phyloP scores from a whole-genome alignment of 805 yeast genomes.

The Saccharomycopsis lassenensis region DNA sequence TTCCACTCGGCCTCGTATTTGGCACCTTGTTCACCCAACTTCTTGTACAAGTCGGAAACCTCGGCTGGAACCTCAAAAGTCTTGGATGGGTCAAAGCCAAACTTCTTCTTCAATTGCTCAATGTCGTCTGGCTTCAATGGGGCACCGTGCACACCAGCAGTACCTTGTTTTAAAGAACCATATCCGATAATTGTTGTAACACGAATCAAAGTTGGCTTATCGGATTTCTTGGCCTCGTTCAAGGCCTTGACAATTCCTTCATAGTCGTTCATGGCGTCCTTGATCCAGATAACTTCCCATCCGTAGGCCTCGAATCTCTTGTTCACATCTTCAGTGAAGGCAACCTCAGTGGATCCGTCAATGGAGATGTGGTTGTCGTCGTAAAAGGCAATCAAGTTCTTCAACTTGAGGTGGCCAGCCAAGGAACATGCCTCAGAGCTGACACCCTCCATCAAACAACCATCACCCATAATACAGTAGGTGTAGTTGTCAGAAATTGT shows the following conservation, averaged over 20 bases:
- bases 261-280: conserved; percentile 72
- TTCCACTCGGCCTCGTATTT: conserved; percentile 71
- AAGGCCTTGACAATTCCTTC: conserved; percentile 63
- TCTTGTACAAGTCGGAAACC: conserved; percentile 59
- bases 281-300: conserved; percentile 76
- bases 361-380: conserved; percentile 96
- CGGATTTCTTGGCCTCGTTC: conserved; percentile 66
- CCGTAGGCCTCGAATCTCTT: conserved; percentile 86
- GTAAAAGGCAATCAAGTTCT: conserved; percentile 88
- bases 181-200: conserved; percentile 87
- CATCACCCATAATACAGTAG: conserved; percentile 85
- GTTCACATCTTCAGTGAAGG: conserved; percentile 88
- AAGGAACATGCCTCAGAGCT: conserved; percentile 87
- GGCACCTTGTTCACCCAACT: conserved; percentile 48
- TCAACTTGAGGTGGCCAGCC: conserved; percentile 93
- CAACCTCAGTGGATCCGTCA: conserved; percentile 82
- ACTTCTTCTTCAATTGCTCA: conserved; percentile 68
- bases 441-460: conserved; percentile 97
- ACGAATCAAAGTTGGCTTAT: conserved; percentile 87
- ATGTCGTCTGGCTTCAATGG: conserved; percentile 92
- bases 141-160: conserved; percentile 91
- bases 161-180: conserved; percentile 79
- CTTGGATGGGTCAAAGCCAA: conserved; percentile 84
- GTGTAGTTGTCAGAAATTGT: conserved; percentile 65
- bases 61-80: conserved; percentile 72